Evolutionary conservation across 2,329 filamentous ascomycete species (phyloP), one percentile per base, ranked within the genome.

Genomic region (Trichophyton benhamiae): DNA sequence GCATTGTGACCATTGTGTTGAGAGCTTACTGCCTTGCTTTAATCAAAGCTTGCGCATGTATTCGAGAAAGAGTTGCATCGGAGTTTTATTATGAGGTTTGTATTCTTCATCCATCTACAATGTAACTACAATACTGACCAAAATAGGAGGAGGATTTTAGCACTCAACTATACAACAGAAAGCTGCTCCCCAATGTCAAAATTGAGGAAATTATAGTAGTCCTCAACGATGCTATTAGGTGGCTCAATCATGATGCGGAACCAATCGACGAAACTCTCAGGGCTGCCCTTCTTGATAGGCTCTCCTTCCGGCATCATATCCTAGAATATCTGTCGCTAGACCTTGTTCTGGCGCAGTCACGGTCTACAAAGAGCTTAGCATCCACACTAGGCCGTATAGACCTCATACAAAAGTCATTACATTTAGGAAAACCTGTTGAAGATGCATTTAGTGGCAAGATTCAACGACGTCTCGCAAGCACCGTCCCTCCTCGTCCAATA

Each of bases 101-200:
- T 33, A 41, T 52, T 20, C n/a, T 27, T 25, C 2, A 4, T 62
- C 58, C 44, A 17, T 13, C 3, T 13, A 38, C 1, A 53, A 57
- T 58, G 48, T 17, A 63, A 17, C 8, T 13, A 38, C 33, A 17
- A 48, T 57, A 58, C 68, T 69, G 64, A 68, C 61, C 17, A 15
- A 58, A 60, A 52, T 66, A 92, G 86, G 94, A 99, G 75, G 94
- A 99, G 74, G 94, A 99, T 70, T 96, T 99, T 71, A 89, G 95
- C 20, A 91, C 90, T 5, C 91, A 95, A 72, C 88, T 91, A 0
- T 97, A 94, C 71, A 87, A 91, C 66, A 83, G 91, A 42, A 84
- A 83, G 11, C 78, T 99, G 0, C 79, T 97, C 5, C 83, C 85
- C 27, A 76, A 80, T 13, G 79, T 92, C 62, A 77, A 82, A 15